These are phyloP conservation scores for Schizonepeta tenuifolia DNA, from an alignment of 257 asterid genomes.

Conservation along the genomic window DNA sequence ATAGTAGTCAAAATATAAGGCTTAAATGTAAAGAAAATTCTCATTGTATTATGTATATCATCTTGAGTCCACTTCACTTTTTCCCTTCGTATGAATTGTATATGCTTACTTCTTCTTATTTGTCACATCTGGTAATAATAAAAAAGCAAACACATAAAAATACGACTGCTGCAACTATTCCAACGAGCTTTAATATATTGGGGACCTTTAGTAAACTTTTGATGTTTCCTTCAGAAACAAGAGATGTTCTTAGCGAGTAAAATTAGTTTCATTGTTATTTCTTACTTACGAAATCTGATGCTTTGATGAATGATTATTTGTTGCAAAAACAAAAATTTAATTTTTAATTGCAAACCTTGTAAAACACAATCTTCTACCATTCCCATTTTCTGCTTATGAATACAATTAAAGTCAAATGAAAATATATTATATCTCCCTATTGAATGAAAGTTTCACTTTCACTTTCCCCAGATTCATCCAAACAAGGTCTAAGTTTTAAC, in stretches of 20 bases:
- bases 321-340: neutral
- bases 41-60: neutral
- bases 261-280: neutral
- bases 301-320: neutral
- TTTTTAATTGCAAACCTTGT: neutral
- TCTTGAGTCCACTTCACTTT: neutral
- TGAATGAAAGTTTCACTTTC: neutral
- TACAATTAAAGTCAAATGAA: neutral
- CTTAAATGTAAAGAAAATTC: neutral
- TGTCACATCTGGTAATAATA: neutral
- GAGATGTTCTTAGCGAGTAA: neutral
- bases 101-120: neutral
- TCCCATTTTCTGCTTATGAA: constrained; percentile 9
- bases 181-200: neutral
- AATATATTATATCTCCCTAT: neutral
- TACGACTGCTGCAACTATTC: neutral
- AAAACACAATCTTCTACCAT: neutral
- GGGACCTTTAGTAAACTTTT: neutral
- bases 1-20: neutral
- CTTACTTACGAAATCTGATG: neutral
- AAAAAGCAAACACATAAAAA: neutral
- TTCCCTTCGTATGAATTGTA: neutral
- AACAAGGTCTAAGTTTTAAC: neutral
- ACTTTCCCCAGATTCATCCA: neutral
- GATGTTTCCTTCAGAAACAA: neutral